Percentiles rank a stretch among this genome's conserved stretches.
These are phyloP conservation scores for Teratosphaeria viscida DNA, from an alignment of 2,329 filamentous ascomycete genomes.

Conservation along the genomic window DNA sequence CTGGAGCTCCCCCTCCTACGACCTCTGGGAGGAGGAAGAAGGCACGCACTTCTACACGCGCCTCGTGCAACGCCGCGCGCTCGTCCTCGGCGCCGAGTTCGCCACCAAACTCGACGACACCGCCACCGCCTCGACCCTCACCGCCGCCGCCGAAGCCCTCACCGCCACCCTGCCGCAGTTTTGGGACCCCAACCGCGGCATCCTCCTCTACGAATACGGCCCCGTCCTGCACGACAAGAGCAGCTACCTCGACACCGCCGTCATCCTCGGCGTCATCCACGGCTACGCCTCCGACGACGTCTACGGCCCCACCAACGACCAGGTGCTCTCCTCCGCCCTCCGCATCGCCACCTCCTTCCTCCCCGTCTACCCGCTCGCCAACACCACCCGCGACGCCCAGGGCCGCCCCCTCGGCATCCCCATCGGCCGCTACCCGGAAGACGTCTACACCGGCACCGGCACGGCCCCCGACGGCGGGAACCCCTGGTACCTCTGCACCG, in stretches of 20 bases:
- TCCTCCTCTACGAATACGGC: slow-evolving; percentile 25
- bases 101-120: slow-evolving; percentile 21
- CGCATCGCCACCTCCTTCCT: slow-evolving; percentile 22
- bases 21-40: slow-evolving; percentile 25
- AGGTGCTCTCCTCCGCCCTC: slow-evolving; percentile 21
- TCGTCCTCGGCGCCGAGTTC: slow-evolving; percentile 20
- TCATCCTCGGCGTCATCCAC: slow-evolving; percentile 24
- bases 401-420: slow-evolving; percentile 22
- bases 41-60: slow-evolving; percentile 24
- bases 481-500: slow-evolving; percentile 27
- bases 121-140: slow-evolving; percentile 17
- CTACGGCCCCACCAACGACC: slow-evolving; percentile 23
- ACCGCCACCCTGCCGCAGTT: slow-evolving; percentile 20
- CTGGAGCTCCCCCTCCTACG: slow-evolving; percentile 20
- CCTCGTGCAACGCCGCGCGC: slow-evolving; percentile 21
- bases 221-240: slow-evolving; percentile 22
- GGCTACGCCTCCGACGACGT: slow-evolving; percentile 23
- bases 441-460: slow-evolving; percentile 25
- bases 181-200: slow-evolving; percentile 20
- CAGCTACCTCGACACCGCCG: slow-evolving; percentile 25
- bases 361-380: slow-evolving; percentile 19
- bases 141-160: slow-evolving; percentile 16
- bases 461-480: slow-evolving; percentile 22
- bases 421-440: slow-evolving; percentile 27
- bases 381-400: slow-evolving; percentile 15